Percentiles rank a stretch among this genome's conserved stretches.
Conservation (phyloP, 306 rosid species). For the Abrus pulchellus region DNA sequence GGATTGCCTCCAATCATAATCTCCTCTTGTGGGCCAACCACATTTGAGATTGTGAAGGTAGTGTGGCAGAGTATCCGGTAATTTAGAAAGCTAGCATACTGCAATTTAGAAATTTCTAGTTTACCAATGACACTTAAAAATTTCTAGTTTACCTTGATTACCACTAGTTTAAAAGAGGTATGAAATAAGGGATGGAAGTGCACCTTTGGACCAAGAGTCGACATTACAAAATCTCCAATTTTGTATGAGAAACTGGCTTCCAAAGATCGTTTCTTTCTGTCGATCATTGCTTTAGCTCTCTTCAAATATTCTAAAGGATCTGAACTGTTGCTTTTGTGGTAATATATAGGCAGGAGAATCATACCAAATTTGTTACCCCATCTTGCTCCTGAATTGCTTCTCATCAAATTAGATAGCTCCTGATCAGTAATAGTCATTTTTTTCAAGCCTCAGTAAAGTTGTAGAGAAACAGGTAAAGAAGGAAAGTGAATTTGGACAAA, state of each 20-base stretch:
- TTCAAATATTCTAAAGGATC: conserved; percentile 66
- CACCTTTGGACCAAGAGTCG: conserved; percentile 81
- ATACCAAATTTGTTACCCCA: conserved; percentile 93
- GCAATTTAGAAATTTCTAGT: conserved; percentile 43
- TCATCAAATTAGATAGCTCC: conserved; percentile 77
- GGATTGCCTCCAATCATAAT: conserved; percentile 77
- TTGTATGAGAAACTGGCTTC: conserved; percentile 73
- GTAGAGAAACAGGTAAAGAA: background rate
- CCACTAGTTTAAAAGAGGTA: background rate
- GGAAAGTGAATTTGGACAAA: background rate
- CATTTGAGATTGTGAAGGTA: conserved; percentile 80
- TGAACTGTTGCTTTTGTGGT: conserved; percentile 50
- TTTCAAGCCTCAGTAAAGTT: conserved; percentile 19
- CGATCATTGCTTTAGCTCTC: conserved; percentile 80
- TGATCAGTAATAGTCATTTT: conserved; percentile 45
- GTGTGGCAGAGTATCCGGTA: conserved; percentile 81
- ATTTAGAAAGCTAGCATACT: conserved; percentile 74
- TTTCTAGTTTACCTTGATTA: conserved; percentile 6
- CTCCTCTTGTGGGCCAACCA: conserved; percentile 88
- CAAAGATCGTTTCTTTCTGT: conserved; percentile 70
- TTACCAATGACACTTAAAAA: conserved; percentile 1
- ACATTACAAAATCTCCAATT: conserved; percentile 63
- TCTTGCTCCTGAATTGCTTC: conserved; percentile 63
- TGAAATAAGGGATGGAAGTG: conserved; percentile 4
- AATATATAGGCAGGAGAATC: conserved; percentile 74